Evolutionary conservation across 2,329 filamentous ascomycete species (phyloP).

Genomic region (Pyrenophora teres): DNA sequence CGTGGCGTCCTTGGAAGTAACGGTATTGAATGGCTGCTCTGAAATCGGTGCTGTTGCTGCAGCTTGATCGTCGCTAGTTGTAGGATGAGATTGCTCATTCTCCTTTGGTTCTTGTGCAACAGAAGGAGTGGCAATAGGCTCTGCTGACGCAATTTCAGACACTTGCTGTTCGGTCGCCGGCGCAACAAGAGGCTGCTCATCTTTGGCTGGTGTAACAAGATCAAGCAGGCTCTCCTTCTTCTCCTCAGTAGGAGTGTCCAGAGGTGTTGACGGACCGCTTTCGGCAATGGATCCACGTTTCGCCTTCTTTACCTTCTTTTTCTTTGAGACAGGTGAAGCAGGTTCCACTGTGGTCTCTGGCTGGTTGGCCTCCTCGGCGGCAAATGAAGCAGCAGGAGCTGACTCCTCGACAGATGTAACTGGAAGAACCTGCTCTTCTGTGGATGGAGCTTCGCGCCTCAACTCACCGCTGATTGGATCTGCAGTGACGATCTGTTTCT

Average conservation of each 20-base stretch:
- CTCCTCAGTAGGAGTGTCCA: conserved; percentile 10
- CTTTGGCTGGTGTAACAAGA: neutral
- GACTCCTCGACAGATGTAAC: neutral
- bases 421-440: neutral
- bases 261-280: conserved; percentile 5
- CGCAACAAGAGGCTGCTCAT: no score
- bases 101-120: neutral
- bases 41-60: neutral
- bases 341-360: neutral
- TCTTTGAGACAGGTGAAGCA: conserved; percentile 20
- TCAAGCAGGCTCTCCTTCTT: conserved; percentile 7
- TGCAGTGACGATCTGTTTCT: neutral
- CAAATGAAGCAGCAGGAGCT: neutral
- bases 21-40: neutral
- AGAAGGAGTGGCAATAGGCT: neutral
- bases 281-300: conserved; percentile 26
- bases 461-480: neutral
- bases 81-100: neutral
- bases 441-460: neutral
- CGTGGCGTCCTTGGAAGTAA: neutral
- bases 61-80: neutral
- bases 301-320: conserved; percentile 30
- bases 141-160: neutral
- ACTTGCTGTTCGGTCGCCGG: conserved; percentile 2
- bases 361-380: neutral